Conservation (phyloP, 2,329 filamentous ascomycete genomes). For the Anisogramma anomala region DNA sequence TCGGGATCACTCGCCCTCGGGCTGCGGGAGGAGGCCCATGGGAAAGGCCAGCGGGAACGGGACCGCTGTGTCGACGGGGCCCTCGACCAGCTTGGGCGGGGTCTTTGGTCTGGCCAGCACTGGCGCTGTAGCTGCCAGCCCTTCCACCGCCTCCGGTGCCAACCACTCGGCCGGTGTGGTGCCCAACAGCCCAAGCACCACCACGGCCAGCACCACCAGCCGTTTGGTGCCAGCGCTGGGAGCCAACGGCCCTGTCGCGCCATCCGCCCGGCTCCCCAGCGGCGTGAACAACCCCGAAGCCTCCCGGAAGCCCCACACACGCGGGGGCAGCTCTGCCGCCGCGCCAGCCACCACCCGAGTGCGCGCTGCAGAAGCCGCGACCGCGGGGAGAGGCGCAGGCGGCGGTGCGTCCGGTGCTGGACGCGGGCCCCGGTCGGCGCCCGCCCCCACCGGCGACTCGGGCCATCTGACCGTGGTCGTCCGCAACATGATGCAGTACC, state of each 20-base stretch:
- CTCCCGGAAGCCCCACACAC: not conserved
- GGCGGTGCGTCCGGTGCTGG: not conserved
- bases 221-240: not conserved
- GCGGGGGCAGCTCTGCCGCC: not conserved
- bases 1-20: not conserved
- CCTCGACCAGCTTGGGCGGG: too few relatives aligned
- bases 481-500: slow-evolving; percentile 1
- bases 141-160: too few relatives aligned
- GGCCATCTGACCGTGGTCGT: slow-evolving; percentile 2
- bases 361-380: not conserved
- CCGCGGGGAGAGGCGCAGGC: not conserved
- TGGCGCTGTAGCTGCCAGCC: not conserved
- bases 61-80: not conserved
- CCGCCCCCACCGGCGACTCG: not conserved
- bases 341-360: not conserved
- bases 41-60: not conserved
- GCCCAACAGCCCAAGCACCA: not conserved
- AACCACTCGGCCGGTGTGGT: not conserved
- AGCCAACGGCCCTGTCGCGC: not conserved
- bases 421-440: not conserved
- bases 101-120: not conserved
- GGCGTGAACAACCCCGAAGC: not conserved
- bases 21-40: not conserved
- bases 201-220: not conserved
- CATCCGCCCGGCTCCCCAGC: not conserved